Percentiles rank a stretch among this genome's conserved stretches.
Evolutionary conservation across 1,284 basidiomycete genomes (phyloP).

Genomic region (Butyriboletus pseudospeciosus): DNA sequence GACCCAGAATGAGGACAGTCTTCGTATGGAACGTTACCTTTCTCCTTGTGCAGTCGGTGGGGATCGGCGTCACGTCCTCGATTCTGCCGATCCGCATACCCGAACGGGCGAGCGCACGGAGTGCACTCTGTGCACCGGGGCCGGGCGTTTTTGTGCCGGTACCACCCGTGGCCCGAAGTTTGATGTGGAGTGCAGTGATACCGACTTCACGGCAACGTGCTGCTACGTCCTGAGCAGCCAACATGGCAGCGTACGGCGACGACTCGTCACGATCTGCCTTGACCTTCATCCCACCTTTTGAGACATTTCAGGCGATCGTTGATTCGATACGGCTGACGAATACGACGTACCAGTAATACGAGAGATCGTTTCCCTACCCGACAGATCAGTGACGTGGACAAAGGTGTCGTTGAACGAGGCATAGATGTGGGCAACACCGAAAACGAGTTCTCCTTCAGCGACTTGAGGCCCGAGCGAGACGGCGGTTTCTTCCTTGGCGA

Average conservation of each 20-base stretch:
- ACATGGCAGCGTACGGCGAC: slow-evolving; percentile 98
- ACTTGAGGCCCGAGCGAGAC: slow-evolving; percentile 92
- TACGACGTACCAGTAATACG: slow-evolving; percentile 83
- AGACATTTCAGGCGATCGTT: background rate
- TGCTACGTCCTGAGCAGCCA: slow-evolving; percentile 97
- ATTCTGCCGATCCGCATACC: slow-evolving; percentile 99
- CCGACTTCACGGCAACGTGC: slow-evolving; percentile 97
- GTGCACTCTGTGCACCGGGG: slow-evolving; percentile 96
- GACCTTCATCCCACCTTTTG: slow-evolving; percentile 95
- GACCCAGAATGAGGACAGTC: background rate
- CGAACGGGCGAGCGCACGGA: slow-evolving; percentile 96
- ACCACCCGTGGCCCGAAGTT: slow-evolving; percentile 97
- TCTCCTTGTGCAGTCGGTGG: slow-evolving; percentile 95
- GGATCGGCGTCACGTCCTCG: slow-evolving; percentile 95
- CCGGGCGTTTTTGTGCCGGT: slow-evolving; percentile 99
- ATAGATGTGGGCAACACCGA: slow-evolving; percentile 96
- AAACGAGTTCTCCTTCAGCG: slow-evolving; percentile 91
- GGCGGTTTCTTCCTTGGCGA: slow-evolving; percentile 71
- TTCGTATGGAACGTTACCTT: slow-evolving; percentile 55
- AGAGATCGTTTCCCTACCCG: slow-evolving; percentile 98
- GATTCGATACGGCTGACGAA: background rate
- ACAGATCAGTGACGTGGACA: slow-evolving; percentile 98
- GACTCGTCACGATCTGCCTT: slow-evolving; percentile 99
- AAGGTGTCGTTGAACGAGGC: slow-evolving; percentile 99
- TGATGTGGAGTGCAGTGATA: slow-evolving; percentile 96